Conservation (phyloP, 2,329 filamentous ascomycete genomes). For the Westerdykella aurantiaca region DNA sequence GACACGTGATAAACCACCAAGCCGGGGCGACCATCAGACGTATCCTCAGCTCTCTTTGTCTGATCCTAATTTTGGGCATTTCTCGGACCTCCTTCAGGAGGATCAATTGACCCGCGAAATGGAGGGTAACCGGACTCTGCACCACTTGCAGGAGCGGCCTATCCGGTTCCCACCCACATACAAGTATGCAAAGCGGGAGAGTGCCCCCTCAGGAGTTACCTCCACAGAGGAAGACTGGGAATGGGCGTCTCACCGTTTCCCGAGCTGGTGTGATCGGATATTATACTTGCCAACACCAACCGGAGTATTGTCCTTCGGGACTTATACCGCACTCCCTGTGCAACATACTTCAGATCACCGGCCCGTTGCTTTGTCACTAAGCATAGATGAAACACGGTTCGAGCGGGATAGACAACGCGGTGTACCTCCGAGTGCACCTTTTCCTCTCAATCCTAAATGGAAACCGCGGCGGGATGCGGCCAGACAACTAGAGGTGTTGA, state of each 20-base stretch:
- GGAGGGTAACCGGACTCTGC: slow-evolving; percentile 62
- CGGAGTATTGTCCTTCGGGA: slow-evolving; percentile 75
- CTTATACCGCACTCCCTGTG: slow-evolving; percentile 46
- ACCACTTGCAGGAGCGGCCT: slow-evolving; percentile 68
- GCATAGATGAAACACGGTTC: slow-evolving; percentile 52
- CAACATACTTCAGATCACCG: slow-evolving; percentile 85
- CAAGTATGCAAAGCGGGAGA: slow-evolving; percentile 59
- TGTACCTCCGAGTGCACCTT: slow-evolving; percentile 42
- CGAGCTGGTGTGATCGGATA: slow-evolving; percentile 38
- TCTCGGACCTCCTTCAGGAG: slow-evolving; percentile 58
- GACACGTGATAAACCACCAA: slow-evolving; percentile 63
- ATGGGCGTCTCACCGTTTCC: slow-evolving; percentile 70
- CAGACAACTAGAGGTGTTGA: slow-evolving; percentile 53
- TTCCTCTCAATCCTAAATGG: slow-evolving; percentile 54
- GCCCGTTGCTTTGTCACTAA: slow-evolving; percentile 64
- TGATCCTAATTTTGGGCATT: slow-evolving; percentile 54
- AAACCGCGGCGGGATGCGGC: slow-evolving; percentile 48
- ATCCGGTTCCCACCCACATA: slow-evolving; percentile 88
- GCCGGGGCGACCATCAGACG: slow-evolving; percentile 48
- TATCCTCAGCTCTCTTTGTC: slow-evolving; percentile 59
- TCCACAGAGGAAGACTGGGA: slow-evolving; percentile 45
- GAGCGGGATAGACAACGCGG: slow-evolving; percentile 31
- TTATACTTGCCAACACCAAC: slow-evolving; percentile 48
- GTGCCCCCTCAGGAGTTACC: slow-evolving; percentile 13
- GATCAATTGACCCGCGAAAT: slow-evolving; percentile 79